A percentile compares a stretch with the other conserved stretches of the same genome.
Conservation (phyloP, 2,329 filamentous ascomycete species). For the Alternaria conjuncta region DNA sequence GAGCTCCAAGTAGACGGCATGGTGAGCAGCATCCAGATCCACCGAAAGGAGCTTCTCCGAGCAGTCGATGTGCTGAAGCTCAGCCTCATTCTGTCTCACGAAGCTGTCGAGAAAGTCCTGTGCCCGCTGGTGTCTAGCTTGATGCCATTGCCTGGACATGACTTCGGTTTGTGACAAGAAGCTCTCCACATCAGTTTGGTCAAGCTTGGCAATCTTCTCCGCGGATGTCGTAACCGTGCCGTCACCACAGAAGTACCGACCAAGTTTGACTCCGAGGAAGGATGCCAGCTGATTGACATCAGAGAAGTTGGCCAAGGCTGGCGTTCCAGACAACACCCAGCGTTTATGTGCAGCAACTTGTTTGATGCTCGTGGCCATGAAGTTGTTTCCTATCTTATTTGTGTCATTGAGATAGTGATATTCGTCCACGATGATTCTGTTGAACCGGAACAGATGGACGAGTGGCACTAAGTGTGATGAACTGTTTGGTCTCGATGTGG, state of each 20-base stretch:
- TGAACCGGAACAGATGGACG: conserved; percentile 67
- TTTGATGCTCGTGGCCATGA: conserved; percentile 49
- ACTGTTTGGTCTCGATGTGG: background rate
- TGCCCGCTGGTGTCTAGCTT: conserved; percentile 58
- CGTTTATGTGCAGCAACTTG: conserved; percentile 58
- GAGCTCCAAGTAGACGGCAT: conserved; percentile 62
- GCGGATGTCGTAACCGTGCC: conserved; percentile 55
- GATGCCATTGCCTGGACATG: conserved; percentile 60
- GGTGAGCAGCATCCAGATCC: conserved; percentile 56
- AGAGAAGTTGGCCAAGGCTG: conserved; percentile 62
- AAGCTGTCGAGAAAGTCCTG: conserved; percentile 63
- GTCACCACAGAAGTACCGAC: conserved; percentile 58
- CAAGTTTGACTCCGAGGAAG: conserved; percentile 63
- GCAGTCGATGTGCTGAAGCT: conserved; percentile 48
- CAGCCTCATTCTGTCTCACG: conserved; percentile 52
- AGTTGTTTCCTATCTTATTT: conserved; percentile 37
- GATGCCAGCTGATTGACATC: conserved; percentile 66
- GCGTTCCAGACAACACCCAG: conserved; percentile 71
- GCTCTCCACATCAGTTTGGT: conserved; percentile 56
- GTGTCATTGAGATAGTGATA: conserved; percentile 62
- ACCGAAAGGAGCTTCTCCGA: conserved; percentile 55
- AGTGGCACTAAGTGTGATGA: conserved; percentile 32
- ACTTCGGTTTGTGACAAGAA: conserved; percentile 61
- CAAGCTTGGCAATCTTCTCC: conserved; percentile 46
- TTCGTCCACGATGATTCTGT: conserved; percentile 68